Percentiles rank a stretch among this genome's conserved stretches.
phyloP scores from a whole-genome alignment of 2,329 filamentous ascomycete genomes.

The Cadophora sp. region DNA sequence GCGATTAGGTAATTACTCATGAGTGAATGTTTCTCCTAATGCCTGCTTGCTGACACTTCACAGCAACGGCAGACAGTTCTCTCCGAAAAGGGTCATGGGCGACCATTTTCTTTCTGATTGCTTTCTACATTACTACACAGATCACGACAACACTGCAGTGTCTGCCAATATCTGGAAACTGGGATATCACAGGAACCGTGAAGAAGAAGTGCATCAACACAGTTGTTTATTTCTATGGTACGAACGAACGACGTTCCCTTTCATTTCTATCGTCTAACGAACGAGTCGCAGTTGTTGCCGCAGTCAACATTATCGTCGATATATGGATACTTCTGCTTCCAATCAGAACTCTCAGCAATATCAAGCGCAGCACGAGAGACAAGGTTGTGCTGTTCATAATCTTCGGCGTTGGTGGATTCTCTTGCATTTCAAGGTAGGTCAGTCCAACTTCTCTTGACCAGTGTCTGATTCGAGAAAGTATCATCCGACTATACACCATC shows the following conservation, averaged over 20 bases:
- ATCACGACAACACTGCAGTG: slow-evolving; percentile 43
- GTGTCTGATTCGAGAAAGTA: slow-evolving; percentile 29
- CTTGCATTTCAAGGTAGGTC: slow-evolving; percentile 35
- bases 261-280: not conserved
- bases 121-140: slow-evolving; percentile 41
- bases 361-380: slow-evolving; percentile 26
- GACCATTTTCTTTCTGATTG: slow-evolving; percentile 40
- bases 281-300: slow-evolving; percentile 23
- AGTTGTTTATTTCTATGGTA: slow-evolving; percentile 45
- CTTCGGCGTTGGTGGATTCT: slow-evolving; percentile 34
- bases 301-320: slow-evolving; percentile 29
- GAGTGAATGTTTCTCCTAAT: not conserved
- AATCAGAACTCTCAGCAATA: slow-evolving; percentile 23
- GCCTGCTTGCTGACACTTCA: not conserved
- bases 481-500: slow-evolving; percentile 43
- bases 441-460: not conserved
- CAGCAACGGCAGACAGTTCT: slow-evolving; percentile 37
- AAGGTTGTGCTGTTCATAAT: slow-evolving; percentile 30
- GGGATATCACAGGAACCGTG: slow-evolving; percentile 42
- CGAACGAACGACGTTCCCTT: not conserved
- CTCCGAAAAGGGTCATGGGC: slow-evolving; percentile 38
- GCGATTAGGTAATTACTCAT: slow-evolving; percentile 41
- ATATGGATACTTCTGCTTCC: slow-evolving; percentile 31
- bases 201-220: slow-evolving; percentile 44
- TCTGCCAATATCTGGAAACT: slow-evolving; percentile 43